These are phyloP conservation scores for Plantago coronopus DNA, from an alignment of 305 asterid species.

Conservation along the genomic window DNA sequence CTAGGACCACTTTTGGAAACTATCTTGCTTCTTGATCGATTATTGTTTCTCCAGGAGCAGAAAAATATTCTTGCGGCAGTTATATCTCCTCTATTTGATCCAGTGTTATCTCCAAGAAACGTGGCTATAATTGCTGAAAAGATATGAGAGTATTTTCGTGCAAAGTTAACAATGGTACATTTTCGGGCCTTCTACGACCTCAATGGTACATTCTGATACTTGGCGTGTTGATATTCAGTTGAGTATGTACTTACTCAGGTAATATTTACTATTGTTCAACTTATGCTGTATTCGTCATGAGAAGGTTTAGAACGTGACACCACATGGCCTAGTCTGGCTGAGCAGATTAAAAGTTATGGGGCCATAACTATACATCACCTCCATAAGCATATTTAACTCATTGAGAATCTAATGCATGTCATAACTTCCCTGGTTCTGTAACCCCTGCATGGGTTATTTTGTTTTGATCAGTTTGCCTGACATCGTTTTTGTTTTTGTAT, in stretches of 20 bases:
- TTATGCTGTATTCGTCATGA: too few relatives aligned
- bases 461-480: too few relatives aligned
- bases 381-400: too few relatives aligned
- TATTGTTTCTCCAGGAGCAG: conserved; percentile 82
- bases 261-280: neutral
- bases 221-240: conserved; percentile 1
- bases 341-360: too few relatives aligned
- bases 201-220: conserved; percentile 9
- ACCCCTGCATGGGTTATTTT: too few relatives aligned
- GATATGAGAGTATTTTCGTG: conserved; percentile 22
- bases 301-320: too few relatives aligned
- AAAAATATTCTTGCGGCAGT: conserved; percentile 38
- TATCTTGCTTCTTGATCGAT: conserved; percentile 71
- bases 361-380: too few relatives aligned
- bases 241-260: neutral
- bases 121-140: conserved; percentile 73
- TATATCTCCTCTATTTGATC: conserved; percentile 68
- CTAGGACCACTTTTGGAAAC: conserved; percentile 84
- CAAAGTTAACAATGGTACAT: conserved; percentile 12
- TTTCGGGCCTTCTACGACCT: too few relatives aligned
- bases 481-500: too few relatives aligned
- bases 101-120: conserved; percentile 80
- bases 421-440: too few relatives aligned
- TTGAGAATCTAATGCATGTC: too few relatives aligned
- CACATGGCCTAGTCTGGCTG: too few relatives aligned